These are phyloP conservation scores for Flaveria brownii DNA, from an alignment of 129 eudicot genomes.

Conservation along the genomic window DNA sequence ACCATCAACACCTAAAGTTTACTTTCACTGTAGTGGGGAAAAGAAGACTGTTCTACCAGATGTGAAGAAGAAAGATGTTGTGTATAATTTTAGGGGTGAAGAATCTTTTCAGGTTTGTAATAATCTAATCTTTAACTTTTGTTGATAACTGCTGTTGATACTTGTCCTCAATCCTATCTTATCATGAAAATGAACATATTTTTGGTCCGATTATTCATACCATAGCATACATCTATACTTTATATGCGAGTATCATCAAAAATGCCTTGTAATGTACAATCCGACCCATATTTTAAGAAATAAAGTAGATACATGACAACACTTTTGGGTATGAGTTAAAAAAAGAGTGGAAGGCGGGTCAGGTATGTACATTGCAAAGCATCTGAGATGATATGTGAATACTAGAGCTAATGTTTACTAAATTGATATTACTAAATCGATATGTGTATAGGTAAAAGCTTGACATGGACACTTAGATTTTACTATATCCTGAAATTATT, in stretches of 20 bases:
- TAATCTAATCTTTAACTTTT: background rate
- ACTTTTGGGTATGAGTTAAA: background rate
- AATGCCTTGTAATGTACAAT: background rate
- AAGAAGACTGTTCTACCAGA: slow-evolving; percentile 63
- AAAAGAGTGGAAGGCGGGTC: background rate
- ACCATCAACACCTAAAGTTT: slow-evolving; percentile 50
- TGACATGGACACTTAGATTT: background rate
- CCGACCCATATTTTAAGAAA: background rate
- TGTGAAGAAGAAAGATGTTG: slow-evolving; percentile 54
- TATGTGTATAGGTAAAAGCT: background rate
- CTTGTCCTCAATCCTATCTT: no score
- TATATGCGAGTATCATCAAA: background rate
- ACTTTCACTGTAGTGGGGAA: slow-evolving; percentile 75
- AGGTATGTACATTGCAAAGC: background rate
- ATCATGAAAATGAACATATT: background rate
- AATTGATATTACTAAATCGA: no score
- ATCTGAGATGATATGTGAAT: background rate
- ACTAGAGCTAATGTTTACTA: no score
- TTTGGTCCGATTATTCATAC: background rate
- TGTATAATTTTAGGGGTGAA: slow-evolving; percentile 67
- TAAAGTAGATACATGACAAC: background rate
- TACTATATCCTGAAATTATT: background rate
- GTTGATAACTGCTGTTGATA: no score
- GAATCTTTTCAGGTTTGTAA: slow-evolving; percentile 93
- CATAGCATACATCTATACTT: background rate